Evolutionary conservation across 306 rosid species (phyloP).

Genomic region (Casuarina glauca): DNA sequence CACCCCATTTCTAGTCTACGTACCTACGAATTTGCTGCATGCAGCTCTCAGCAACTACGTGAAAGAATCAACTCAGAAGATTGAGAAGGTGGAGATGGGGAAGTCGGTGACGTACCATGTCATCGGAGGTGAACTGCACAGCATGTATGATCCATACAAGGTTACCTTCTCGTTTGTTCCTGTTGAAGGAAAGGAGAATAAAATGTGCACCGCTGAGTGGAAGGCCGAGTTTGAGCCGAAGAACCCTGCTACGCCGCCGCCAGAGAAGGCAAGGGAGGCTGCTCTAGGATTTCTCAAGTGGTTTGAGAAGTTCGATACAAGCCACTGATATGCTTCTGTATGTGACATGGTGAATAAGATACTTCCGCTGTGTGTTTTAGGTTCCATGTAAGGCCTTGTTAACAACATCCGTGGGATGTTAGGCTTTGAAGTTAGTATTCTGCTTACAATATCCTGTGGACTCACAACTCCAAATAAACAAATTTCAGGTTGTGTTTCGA

Average conservation of each 20-base stretch:
- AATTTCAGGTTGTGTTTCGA: no score
- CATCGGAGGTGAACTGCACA: constrained; percentile 38
- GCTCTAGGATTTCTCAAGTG: constrained; percentile 39
- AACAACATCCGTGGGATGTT: no score
- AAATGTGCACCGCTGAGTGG: constrained; percentile 37
- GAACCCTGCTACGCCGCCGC: constrained; percentile 31
- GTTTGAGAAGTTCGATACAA: constrained; percentile 35
- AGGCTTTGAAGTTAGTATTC: no score
- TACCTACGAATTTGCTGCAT: not conserved
- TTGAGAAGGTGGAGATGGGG: constrained; percentile 43
- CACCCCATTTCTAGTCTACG: no score
- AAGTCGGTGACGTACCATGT: constrained; percentile 37
- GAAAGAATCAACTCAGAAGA: constrained; percentile 39
- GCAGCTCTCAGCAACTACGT: constrained; percentile 38
- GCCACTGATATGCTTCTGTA: not conserved
- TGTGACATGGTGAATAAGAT: no score
- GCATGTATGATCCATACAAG: constrained; percentile 42
- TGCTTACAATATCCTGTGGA: no score
- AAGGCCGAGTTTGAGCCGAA: constrained; percentile 36
- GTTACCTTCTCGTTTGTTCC: constrained; percentile 48
- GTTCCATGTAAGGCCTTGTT: no score
- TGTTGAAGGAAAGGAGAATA: constrained; percentile 27
- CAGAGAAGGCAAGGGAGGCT: constrained; percentile 38
- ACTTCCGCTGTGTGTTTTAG: no score
- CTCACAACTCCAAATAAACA: no score